phyloP scores from a whole-genome alignment of 2,329 filamentous ascomycete species.

The Trichoderma polysporum region DNA sequence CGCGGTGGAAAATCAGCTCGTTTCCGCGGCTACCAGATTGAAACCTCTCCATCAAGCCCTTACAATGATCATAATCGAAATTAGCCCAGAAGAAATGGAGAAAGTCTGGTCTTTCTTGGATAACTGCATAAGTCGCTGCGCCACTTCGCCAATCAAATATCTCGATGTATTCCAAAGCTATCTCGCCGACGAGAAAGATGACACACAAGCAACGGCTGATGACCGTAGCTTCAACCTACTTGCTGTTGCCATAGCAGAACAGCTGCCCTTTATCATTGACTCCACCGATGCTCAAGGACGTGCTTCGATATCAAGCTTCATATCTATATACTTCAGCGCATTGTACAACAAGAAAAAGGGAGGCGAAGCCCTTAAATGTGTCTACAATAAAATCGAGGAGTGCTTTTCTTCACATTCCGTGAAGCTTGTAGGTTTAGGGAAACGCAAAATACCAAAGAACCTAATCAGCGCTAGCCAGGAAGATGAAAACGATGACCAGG shows the following conservation, averaged over 20 bases:
- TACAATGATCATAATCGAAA: constrained; percentile 26
- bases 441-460: constrained; percentile 8
- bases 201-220: constrained; percentile 25
- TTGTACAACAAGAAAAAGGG: constrained; percentile 54
- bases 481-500: constrained; percentile 17
- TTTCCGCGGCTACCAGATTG: constrained; percentile 53
- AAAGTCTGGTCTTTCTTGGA: constrained; percentile 71
- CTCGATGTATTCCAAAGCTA: constrained; percentile 65
- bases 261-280: constrained; percentile 68
- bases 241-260: constrained; percentile 69
- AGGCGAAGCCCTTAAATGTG: constrained; percentile 24
- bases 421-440: constrained; percentile 27
- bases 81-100: constrained; percentile 33
- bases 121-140: constrained; percentile 75
- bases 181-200: constrained; percentile 31
- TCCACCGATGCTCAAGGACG: constrained; percentile 45
- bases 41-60: constrained; percentile 45
- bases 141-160: constrained; percentile 77
- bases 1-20: constrained; percentile 64
- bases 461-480: constrained; percentile 24
- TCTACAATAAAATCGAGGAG: constrained; percentile 36
- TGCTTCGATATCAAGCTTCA: constrained; percentile 54
- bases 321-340: constrained; percentile 57
- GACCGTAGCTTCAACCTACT: constrained; percentile 56
- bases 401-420: constrained; percentile 31